Conservation (phyloP, 2,329 filamentous ascomycete genomes). For the Talaromyces piceae region DNA sequence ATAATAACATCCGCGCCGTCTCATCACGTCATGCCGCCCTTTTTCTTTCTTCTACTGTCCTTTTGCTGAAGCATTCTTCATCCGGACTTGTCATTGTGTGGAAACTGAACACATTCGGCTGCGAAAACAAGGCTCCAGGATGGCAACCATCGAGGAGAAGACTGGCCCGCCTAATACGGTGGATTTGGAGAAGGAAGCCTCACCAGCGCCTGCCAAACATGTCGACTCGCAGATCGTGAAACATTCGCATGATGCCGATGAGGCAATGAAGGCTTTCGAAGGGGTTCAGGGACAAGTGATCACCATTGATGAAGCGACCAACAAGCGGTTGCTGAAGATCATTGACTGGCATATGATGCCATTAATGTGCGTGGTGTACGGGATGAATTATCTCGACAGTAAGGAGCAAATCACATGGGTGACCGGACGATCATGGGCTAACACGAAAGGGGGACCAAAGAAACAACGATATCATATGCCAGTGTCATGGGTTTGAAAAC, state of each 20-base stretch:
- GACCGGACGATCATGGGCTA: neutral
- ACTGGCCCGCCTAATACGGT: slow-evolving; percentile 17
- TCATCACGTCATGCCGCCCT: neutral
- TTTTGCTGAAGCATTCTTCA: neutral
- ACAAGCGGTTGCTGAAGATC: slow-evolving; percentile 50
- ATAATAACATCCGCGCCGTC: neutral
- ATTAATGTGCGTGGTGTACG: slow-evolving; percentile 52
- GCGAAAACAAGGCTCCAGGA: neutral
- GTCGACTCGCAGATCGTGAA: slow-evolving; percentile 36
- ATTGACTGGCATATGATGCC: slow-evolving; percentile 59
- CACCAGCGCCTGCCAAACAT: slow-evolving; percentile 8
- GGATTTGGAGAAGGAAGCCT: slow-evolving; percentile 16
- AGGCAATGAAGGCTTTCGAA: slow-evolving; percentile 52
- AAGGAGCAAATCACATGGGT: slow-evolving; percentile 10
- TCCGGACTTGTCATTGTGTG: too few relatives aligned
- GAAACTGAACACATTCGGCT: neutral
- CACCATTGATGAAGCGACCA: slow-evolving; percentile 49
- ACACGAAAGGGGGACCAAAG: slow-evolving; percentile 18
- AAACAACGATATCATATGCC: slow-evolving; percentile 46
- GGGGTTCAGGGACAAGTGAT: slow-evolving; percentile 43
- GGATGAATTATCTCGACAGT: slow-evolving; percentile 51
- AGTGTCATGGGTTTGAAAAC: slow-evolving; percentile 47
- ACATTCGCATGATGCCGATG: slow-evolving; percentile 53
- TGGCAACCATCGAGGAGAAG: slow-evolving; percentile 35
- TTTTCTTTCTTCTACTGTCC: too few relatives aligned